Evolutionary conservation across 768 basidiomycete genomes (phyloP).

Genomic region (Suillus sp.): DNA sequence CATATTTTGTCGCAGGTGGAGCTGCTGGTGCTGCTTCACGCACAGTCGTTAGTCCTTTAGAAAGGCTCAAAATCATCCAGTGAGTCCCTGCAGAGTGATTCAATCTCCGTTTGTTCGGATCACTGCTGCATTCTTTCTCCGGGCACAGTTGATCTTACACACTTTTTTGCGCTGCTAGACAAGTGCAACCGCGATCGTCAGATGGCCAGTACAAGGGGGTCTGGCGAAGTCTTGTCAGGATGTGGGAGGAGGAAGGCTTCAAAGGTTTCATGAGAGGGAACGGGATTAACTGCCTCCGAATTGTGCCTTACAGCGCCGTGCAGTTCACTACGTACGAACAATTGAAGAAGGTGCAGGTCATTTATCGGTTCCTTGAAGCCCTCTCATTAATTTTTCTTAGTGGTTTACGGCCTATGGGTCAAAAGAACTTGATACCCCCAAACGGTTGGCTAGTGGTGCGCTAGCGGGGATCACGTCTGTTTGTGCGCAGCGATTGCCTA

Average conservation of each 20-base stretch:
- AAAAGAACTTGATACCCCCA: slow-evolving; percentile 83
- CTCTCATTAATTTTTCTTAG: slow-evolving; percentile 38
- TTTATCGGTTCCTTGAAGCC: not conserved
- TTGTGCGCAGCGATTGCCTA: slow-evolving; percentile 53
- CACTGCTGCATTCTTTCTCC: not conserved
- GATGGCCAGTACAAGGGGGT: slow-evolving; percentile 80
- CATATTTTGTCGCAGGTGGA: slow-evolving; percentile 59
- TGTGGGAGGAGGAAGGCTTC: slow-evolving; percentile 93
- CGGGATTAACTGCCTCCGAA: slow-evolving; percentile 87
- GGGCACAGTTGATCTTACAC: slow-evolving; percentile 10
- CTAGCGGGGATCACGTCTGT: slow-evolving; percentile 94
- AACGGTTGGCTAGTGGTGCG: slow-evolving; percentile 83
- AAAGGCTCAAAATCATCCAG: slow-evolving; percentile 97
- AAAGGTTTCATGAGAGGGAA: slow-evolving; percentile 94
- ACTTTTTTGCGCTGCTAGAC: slow-evolving; percentile 47
- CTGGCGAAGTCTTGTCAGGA: slow-evolving; percentile 77
- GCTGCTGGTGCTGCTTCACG: slow-evolving; percentile 69
- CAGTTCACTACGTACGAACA: slow-evolving; percentile 91
- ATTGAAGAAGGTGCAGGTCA: slow-evolving; percentile 69
- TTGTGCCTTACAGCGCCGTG: slow-evolving; percentile 90
- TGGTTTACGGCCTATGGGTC: slow-evolving; percentile 72
- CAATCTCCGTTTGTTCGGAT: slow-evolving; percentile 6
- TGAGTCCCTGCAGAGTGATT: slow-evolving; percentile 41
- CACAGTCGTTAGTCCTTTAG: slow-evolving; percentile 90
- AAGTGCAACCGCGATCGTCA: slow-evolving; percentile 78